Percentiles rank a stretch among this genome's conserved stretches.
phyloP scores from a whole-genome alignment of 2,329 filamentous ascomycete species.

The Venturiaceae sp. region DNA sequence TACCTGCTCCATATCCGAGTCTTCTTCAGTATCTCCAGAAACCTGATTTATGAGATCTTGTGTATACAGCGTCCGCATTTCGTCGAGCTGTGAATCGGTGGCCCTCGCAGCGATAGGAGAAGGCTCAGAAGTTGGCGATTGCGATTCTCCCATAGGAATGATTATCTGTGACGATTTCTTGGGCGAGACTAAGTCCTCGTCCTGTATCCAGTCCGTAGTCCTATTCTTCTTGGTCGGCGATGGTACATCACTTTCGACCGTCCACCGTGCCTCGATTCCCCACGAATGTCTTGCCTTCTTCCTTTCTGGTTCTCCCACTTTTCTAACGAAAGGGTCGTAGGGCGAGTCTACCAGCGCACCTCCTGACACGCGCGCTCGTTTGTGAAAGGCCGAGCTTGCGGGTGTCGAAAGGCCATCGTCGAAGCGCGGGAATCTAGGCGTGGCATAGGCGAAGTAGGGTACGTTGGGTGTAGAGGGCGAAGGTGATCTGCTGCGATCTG shows the following conservation, averaged over 20 bases:
- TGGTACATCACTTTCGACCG: slow-evolving; percentile 59
- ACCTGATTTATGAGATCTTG: slow-evolving; percentile 2
- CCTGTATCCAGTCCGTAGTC: neutral
- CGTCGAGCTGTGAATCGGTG: neutral
- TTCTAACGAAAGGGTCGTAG: slow-evolving; percentile 50
- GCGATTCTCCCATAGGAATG: neutral
- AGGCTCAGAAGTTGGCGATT: neutral
- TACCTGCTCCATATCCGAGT: neutral
- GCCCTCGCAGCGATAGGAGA: neutral
- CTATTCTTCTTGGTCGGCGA: slow-evolving; percentile 50
- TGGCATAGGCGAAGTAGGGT: neutral
- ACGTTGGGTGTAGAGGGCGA: slow-evolving; percentile 13
- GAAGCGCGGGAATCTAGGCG: neutral
- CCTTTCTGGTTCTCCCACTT: slow-evolving; percentile 47
- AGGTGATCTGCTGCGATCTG: neutral
- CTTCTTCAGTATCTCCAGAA: slow-evolving; percentile 4
- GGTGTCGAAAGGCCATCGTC: neutral
- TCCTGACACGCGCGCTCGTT: slow-evolving; percentile 59
- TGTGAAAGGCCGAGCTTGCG: slow-evolving; percentile 23
- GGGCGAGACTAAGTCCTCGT: slow-evolving; percentile 2
- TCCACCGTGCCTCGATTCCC: slow-evolving; percentile 61
- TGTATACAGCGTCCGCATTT: neutral
- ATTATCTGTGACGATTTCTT: neutral
- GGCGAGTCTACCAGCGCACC: slow-evolving; percentile 55
- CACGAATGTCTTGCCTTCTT: slow-evolving; percentile 60